Evolutionary conservation across 805 yeast species (phyloP).

Genomic region (Wickerhamiella occidentalis): DNA sequence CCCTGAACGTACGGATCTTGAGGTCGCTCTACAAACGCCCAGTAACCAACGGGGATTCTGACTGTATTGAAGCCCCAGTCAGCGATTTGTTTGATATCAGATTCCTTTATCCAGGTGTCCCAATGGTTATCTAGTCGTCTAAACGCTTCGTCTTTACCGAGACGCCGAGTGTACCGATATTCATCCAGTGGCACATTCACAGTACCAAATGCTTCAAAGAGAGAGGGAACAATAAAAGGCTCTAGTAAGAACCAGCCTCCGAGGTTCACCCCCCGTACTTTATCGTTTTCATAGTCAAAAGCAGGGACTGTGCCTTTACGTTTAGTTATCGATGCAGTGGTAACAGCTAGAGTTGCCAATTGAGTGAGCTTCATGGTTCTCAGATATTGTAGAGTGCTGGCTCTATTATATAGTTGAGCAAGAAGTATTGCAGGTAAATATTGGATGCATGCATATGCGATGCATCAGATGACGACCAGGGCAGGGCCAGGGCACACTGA

Average conservation of each 20-base stretch:
- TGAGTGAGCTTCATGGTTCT: background rate
- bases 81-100: conserved; percentile 50
- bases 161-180: conserved; percentile 46
- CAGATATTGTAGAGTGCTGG: no score
- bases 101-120: conserved; percentile 62
- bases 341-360: background rate
- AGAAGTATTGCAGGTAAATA: no score
- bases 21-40: conserved; percentile 61
- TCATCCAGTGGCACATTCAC: conserved; percentile 64
- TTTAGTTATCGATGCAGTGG: background rate
- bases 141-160: conserved; percentile 51
- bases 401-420: no score
- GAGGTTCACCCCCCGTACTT: conserved; percentile 43
- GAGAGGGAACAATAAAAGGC: conserved; percentile 73
- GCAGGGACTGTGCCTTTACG: conserved; percentile 4
- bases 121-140: conserved; percentile 55
- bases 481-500: no score
- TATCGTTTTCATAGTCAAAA: conserved; percentile 24
- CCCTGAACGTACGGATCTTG: conserved; percentile 84
- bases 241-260: conserved; percentile 91
- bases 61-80: conserved; percentile 49
- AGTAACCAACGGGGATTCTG: conserved; percentile 86
- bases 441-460: no score
- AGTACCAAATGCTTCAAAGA: conserved; percentile 15
- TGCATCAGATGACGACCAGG: no score